Conservation (phyloP, 2,329 filamentous ascomycete genomes). For the Epichloe brachyelytri region DNA sequence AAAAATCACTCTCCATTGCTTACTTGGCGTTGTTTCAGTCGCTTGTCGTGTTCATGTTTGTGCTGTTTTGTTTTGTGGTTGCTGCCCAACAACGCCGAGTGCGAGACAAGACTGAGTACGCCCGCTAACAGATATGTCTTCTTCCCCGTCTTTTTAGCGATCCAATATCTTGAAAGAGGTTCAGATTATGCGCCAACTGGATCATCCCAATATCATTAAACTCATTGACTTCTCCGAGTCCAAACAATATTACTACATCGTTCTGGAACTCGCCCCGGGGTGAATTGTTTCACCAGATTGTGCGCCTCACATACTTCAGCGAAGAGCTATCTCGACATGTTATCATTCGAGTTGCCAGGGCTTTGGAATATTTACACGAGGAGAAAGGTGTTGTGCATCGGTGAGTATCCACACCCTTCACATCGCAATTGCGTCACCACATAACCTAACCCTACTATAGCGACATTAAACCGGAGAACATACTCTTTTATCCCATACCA, state of each 20-base stretch:
- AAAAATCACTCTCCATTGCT: constrained; percentile 18
- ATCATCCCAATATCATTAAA: constrained; percentile 92
- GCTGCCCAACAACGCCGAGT: background rate
- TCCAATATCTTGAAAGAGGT: constrained; percentile 98
- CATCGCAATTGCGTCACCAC: background rate
- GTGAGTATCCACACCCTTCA: constrained; percentile 33
- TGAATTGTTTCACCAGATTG: constrained; percentile 96
- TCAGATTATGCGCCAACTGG: constrained; percentile 93
- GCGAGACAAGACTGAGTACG: background rate
- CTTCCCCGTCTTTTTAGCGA: constrained; percentile 41
- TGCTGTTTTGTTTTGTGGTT: constrained; percentile 13
- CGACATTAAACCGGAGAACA: constrained; percentile 97
- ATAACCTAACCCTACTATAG: constrained; percentile 29
- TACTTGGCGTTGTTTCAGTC: constrained; percentile 22
- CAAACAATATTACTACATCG: constrained; percentile 91
- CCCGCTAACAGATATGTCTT: constrained; percentile 5
- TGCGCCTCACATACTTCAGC: constrained; percentile 95
- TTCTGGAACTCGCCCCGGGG: constrained; percentile 91
- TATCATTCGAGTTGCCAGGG: constrained; percentile 88
- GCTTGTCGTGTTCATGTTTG: constrained; percentile 14
- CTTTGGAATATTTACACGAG: constrained; percentile 86
- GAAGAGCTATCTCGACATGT: constrained; percentile 91
- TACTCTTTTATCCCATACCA: constrained; percentile 80
- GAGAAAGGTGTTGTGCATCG: constrained; percentile 92
- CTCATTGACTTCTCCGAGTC: constrained; percentile 91